phyloP scores from a whole-genome alignment of 2,329 filamentous ascomycete species.

The Calonectria pteridis region DNA sequence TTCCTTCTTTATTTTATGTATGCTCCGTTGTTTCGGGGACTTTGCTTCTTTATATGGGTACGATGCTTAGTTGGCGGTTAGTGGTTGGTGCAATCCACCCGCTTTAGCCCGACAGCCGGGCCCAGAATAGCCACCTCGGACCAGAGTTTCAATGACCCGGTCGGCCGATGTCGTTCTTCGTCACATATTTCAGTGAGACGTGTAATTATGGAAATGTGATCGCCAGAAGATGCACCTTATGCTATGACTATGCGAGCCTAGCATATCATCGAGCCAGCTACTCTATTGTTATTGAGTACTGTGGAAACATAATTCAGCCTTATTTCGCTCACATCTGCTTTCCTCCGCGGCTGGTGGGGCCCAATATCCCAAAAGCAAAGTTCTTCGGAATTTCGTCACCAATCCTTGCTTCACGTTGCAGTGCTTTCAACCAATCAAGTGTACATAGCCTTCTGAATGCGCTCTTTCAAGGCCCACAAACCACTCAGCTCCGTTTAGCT shows the following conservation, averaged over 20 bases:
- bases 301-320: neutral
- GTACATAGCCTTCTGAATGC: neutral
- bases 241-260: neutral
- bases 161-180: too few relatives aligned
- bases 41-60: slow-evolving; percentile 9
- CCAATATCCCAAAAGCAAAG: neutral
- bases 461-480: neutral
- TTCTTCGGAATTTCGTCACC: neutral
- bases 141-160: neutral
- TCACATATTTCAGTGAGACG: too few relatives aligned
- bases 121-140: neutral
- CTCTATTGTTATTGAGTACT: neutral
- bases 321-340: neutral
- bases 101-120: neutral
- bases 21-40: neutral
- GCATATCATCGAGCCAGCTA: too few relatives aligned
- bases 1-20: slow-evolving; percentile 3
- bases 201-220: too few relatives aligned
- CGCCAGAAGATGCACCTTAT: neutral
- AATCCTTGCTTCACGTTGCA: neutral
- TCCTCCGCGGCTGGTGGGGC: neutral
- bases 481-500: neutral
- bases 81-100: neutral
- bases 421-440: neutral
- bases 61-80: neutral